These are phyloP conservation scores for Laguncularia racemosa DNA, from an alignment of 345 rosid genomes.

Conservation along the genomic window DNA sequence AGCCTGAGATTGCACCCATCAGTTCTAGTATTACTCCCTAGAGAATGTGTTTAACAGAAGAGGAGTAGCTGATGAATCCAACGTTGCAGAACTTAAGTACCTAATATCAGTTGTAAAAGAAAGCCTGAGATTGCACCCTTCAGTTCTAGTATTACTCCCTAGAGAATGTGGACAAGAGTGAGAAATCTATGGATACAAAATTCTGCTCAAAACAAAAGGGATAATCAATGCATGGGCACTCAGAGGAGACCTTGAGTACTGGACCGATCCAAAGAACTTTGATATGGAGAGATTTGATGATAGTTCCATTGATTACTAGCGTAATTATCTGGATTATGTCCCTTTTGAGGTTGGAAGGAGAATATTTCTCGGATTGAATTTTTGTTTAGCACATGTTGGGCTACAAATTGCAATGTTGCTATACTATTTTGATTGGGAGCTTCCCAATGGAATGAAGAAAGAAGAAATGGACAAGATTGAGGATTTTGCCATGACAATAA, in stretches of 20 bases:
- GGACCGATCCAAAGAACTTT: constrained; percentile 26
- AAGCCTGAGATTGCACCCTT: too few relatives aligned
- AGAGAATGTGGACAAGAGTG: too few relatives aligned
- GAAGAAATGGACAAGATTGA: constrained; percentile 36
- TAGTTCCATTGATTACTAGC: constrained; percentile 10
- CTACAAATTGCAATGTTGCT: constrained; percentile 21
- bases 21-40: too few relatives aligned
- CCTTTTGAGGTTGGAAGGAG: constrained; percentile 27
- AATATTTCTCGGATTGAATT: constrained; percentile 19
- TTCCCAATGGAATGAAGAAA: constrained; percentile 15
- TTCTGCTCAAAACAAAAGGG: constrained; percentile 18
- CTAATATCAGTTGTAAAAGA: too few relatives aligned
- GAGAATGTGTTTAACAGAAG: too few relatives aligned
- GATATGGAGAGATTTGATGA: constrained; percentile 19
- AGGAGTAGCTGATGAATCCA: too few relatives aligned
- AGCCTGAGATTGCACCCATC: too few relatives aligned
- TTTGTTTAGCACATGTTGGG: constrained; percentile 11
- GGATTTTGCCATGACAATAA: constrained; percentile 15
- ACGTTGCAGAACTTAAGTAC: too few relatives aligned
- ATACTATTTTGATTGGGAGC: constrained; percentile 38
- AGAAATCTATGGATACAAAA: constrained; percentile 16
- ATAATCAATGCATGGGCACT: constrained; percentile 28
- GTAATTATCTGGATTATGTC: constrained; percentile 11
- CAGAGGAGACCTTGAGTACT: constrained; percentile 24
- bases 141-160: too few relatives aligned